Conservation (phyloP, 2,329 filamentous ascomycete genomes). For the Exophiala sp. region DNA sequence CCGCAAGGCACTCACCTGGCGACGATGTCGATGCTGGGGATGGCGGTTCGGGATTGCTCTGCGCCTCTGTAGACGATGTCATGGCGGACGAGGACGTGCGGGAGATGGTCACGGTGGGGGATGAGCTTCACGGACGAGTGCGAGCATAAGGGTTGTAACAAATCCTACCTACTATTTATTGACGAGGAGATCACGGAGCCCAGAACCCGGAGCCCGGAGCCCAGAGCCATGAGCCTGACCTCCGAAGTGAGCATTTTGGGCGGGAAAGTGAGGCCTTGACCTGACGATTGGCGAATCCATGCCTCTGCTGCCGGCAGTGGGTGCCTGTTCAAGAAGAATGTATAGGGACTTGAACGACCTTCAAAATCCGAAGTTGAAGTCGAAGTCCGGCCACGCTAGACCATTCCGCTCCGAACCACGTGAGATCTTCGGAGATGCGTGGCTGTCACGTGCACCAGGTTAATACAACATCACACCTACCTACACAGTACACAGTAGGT, state of each 20-base stretch:
- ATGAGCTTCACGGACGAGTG: background rate
- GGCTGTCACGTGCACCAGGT: background rate
- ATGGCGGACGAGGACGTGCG: background rate
- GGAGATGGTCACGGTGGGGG: background rate
- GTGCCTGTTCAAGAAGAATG: background rate
- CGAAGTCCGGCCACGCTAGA: background rate
- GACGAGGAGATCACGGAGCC: background rate
- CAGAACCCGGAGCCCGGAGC: background rate
- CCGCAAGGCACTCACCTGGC: background rate
- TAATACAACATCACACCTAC: background rate
- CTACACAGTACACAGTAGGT: background rate
- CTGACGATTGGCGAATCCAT: background rate
- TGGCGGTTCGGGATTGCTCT: background rate
- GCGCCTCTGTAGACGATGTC: background rate
- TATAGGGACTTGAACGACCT: background rate
- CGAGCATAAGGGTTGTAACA: too few species aligned
- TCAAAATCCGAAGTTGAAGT: background rate
- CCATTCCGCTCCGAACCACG: background rate
- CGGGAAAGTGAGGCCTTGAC: background rate
- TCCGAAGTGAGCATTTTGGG: background rate
- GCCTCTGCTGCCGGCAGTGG: too few species aligned
- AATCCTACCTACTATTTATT: too few species aligned
- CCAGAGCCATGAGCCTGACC: background rate
- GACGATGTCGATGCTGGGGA: background rate
- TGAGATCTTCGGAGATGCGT: background rate